phyloP scores from a whole-genome alignment of 129 eudicot species.

The Flaveria ramosissima region DNA sequence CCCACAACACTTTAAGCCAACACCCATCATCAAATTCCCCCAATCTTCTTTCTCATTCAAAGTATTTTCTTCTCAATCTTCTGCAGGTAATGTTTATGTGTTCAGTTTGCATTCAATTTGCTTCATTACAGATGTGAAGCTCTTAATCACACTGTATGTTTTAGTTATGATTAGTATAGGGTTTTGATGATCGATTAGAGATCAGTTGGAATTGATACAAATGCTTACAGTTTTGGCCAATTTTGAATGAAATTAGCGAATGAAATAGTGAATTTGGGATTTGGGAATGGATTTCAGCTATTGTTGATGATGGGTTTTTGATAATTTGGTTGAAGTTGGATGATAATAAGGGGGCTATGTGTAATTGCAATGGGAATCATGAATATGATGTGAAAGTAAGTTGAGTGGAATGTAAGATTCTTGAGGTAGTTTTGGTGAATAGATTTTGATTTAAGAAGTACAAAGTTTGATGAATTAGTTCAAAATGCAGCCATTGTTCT shows the following conservation, averaged over 20 bases:
- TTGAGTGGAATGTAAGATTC: background rate
- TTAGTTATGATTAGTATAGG: background rate
- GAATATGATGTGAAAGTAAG: background rate
- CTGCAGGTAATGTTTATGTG: slow-evolving; percentile 44
- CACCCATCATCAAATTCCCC: slow-evolving; percentile 39
- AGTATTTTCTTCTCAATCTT: slow-evolving; percentile 53
- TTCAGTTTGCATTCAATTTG: background rate
- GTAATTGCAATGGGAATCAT: background rate
- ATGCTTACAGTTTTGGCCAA: background rate
- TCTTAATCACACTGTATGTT: too few species aligned
- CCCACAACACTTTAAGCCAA: slow-evolving; percentile 44
- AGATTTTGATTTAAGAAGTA: background rate
- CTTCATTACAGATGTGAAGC: too few species aligned
- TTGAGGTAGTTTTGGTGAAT: background rate
- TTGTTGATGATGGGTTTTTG: background rate
- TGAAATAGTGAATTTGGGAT: too few species aligned
- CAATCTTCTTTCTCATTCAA: slow-evolving; percentile 38
- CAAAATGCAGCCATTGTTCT: background rate
- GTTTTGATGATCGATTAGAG: background rate
- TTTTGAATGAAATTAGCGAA: background rate
- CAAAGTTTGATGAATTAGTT: background rate
- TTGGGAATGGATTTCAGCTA: background rate
- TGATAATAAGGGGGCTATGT: background rate
- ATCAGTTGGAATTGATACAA: background rate
- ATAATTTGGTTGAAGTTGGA: background rate